Conservation (phyloP, 441 rosid species). For the Populus hybrid region DNA sequence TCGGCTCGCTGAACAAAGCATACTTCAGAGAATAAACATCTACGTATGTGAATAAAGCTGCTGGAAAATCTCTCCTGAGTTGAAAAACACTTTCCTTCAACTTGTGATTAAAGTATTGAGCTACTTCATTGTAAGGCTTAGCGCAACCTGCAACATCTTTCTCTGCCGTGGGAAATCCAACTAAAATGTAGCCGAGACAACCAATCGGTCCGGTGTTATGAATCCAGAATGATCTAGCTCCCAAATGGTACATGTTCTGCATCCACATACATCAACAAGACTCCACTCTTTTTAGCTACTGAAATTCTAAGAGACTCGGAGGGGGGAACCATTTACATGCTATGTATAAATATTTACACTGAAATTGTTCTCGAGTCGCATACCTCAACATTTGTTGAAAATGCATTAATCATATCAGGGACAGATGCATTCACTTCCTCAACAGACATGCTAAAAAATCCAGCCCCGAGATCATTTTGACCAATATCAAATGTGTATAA, state of each 20-base stretch:
- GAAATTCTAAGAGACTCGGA: no score
- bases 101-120: constrained; percentile 19
- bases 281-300: background rate
- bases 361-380: background rate
- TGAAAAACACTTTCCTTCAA: constrained; percentile 13
- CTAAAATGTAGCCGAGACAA: constrained; percentile 17
- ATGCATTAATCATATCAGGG: constrained; percentile 48
- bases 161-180: constrained; percentile 15
- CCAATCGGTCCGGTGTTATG: constrained; percentile 27
- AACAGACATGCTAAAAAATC: constrained; percentile 38
- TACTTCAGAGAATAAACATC: constrained; percentile 20
- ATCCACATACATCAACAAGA: background rate
- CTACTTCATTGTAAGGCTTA: constrained; percentile 18
- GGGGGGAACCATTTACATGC: background rate
- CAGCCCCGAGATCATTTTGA: constrained; percentile 64
- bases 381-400: constrained; percentile 57
- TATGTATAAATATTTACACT: background rate
- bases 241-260: constrained; percentile 13
- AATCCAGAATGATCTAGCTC: constrained; percentile 28
- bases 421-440: constrained; percentile 56
- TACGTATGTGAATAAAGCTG: constrained; percentile 21
- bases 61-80: constrained; percentile 9
- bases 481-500: constrained; percentile 74
- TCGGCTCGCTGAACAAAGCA: constrained; percentile 17
- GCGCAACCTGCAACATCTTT: constrained; percentile 20